Evolutionary conservation across 2,329 filamentous ascomycete species (phyloP).

Genomic region (Aspergillus novoparasiticus): DNA sequence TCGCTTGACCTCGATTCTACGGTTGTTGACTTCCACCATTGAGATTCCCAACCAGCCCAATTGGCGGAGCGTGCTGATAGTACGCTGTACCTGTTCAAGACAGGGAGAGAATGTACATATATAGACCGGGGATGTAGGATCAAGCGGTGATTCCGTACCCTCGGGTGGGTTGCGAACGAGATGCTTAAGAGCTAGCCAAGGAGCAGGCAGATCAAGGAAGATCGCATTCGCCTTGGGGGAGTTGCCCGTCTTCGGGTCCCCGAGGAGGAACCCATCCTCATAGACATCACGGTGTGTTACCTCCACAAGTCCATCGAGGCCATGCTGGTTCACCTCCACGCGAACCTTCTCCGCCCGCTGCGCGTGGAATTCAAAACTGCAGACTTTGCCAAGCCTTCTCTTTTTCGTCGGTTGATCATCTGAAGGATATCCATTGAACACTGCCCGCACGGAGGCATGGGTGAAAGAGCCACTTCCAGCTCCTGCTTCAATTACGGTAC

Average conservation of each 20-base stretch:
- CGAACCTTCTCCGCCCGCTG: constrained; percentile 46
- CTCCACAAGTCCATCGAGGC: constrained; percentile 47
- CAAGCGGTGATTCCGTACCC: constrained; percentile 57
- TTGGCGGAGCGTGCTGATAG: constrained; percentile 76
- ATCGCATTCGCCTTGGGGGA: constrained; percentile 50
- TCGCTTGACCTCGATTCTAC: constrained; percentile 76
- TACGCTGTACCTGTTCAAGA: constrained; percentile 91
- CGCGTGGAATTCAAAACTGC: constrained; percentile 54
- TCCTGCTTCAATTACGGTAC: constrained; percentile 53
- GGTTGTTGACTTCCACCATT: constrained; percentile 87
- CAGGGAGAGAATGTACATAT: constrained; percentile 96
- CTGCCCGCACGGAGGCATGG: constrained; percentile 52
- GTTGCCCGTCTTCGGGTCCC: constrained; percentile 32
- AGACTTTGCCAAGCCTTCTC: constrained; percentile 47
- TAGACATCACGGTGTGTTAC: constrained; percentile 54
- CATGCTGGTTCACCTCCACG: constrained; percentile 48
- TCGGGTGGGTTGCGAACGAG: constrained; percentile 42
- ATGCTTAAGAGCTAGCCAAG: constrained; percentile 53
- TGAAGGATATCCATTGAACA: constrained; percentile 49
- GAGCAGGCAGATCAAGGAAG: constrained; percentile 55
- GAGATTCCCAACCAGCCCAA: constrained; percentile 89
- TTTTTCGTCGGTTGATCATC: constrained; percentile 24
- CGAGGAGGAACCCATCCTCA: constrained; percentile 49
- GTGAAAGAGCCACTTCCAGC: constrained; percentile 56
- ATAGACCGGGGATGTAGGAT: constrained; percentile 70